phyloP scores from a whole-genome alignment of 768 basidiomycete species.

The Mycena rebaudengoi region DNA sequence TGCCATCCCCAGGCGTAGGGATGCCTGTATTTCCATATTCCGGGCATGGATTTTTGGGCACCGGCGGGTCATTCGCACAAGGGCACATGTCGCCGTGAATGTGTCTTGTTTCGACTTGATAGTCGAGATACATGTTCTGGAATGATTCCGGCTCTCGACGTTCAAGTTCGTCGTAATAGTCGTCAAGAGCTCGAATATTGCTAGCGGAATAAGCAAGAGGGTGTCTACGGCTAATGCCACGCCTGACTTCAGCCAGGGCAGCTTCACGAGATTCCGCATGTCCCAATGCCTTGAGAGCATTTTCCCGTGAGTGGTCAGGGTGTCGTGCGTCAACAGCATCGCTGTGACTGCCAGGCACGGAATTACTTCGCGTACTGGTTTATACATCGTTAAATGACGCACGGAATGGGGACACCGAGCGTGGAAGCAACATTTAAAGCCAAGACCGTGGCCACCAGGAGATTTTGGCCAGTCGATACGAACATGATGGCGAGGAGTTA shows the following conservation, averaged over 20 bases:
- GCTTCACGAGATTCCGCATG: neutral
- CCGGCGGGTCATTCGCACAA: no score
- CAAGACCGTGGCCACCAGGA: constrained; percentile 49
- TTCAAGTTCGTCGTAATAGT: neutral
- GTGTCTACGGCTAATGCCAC: neutral
- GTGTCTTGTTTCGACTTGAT: neutral
- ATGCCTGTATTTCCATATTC: no score
- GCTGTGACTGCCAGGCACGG: no score
- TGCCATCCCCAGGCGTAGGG: no score
- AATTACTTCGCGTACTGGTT: neutral
- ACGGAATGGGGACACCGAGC: constrained; percentile 51
- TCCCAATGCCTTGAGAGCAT: constrained; percentile 2
- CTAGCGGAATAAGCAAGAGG: neutral
- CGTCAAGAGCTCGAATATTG: neutral
- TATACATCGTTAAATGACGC: constrained; percentile 9
- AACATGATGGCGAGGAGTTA: constrained; percentile 44
- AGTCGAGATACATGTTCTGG: neutral
- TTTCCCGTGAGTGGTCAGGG: neutral
- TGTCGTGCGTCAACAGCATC: no score
- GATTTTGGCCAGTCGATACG: constrained; percentile 42
- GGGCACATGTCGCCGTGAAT: no score
- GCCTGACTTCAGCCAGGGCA: neutral
- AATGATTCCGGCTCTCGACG: neutral
- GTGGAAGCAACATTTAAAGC: constrained; percentile 46
- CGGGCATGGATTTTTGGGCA: no score